Percentiles rank a stretch among this genome's conserved stretches.
These are phyloP conservation scores for Plectosphaerella plurivora DNA, from an alignment of 2,329 filamentous ascomycete genomes.

Conservation along the genomic window DNA sequence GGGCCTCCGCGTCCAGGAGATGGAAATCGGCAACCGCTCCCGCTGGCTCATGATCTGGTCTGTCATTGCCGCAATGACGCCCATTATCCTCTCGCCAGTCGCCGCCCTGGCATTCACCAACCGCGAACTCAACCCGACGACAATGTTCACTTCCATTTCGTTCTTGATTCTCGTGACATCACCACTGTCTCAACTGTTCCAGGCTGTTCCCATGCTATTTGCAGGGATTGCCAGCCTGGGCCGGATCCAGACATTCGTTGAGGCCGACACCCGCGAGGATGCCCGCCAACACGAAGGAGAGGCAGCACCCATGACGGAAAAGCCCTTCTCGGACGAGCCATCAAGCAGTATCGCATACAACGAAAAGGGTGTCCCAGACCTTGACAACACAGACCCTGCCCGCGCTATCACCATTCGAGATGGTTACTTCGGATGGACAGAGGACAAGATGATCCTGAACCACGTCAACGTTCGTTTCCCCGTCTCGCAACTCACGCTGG, in stretches of 20 bases:
- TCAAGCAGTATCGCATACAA: background rate
- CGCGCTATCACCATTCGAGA: conserved; percentile 5
- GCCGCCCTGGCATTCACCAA: conserved; percentile 23
- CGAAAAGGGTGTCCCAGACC: background rate
- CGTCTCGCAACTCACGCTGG: conserved; percentile 24
- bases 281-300: background rate
- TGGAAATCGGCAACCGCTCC: conserved; percentile 15
- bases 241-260: conserved; percentile 5
- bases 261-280: conserved; percentile 19
- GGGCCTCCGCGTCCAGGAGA: conserved; percentile 15
- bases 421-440: conserved; percentile 27
- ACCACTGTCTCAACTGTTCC: conserved; percentile 25
- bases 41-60: conserved; percentile 18
- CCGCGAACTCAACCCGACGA: conserved; percentile 15
- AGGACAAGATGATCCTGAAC: conserved; percentile 18
- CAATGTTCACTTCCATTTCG: conserved; percentile 25
- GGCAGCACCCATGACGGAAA: background rate
- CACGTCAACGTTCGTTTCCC: conserved; percentile 27
- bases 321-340: conserved; percentile 1
- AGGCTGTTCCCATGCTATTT: conserved; percentile 24
- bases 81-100: conserved; percentile 29
- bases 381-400: background rate
- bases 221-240: conserved; percentile 18
- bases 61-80: conserved; percentile 25
- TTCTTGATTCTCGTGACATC: conserved; percentile 26